Evolutionary conservation across 208 protist species (phyloP).

Genomic region (Crithidia bombi): DNA sequence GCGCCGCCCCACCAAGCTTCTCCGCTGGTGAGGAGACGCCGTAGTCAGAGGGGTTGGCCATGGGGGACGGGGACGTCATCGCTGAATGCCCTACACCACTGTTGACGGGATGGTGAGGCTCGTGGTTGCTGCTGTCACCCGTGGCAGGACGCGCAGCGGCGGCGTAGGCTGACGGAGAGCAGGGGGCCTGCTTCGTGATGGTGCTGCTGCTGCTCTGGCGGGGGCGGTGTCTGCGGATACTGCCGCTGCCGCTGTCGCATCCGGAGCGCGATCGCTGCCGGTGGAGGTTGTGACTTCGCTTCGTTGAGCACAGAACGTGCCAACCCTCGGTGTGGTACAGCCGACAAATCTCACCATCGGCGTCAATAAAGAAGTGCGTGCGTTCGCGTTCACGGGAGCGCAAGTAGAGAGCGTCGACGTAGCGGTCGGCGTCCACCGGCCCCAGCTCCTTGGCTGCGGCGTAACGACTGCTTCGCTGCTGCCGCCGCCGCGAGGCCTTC

Average conservation of each 20-base stretch:
- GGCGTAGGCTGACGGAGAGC: not conserved
- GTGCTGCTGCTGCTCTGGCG: not conserved
- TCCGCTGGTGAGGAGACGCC: not conserved
- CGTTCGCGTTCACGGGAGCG: conserved; percentile 29
- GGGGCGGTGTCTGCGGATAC: not conserved
- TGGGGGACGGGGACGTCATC: too few relatives aligned
- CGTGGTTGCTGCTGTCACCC: not conserved
- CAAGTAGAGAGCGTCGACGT: conserved; percentile 27
- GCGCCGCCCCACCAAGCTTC: not conserved
- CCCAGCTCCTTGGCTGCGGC: not conserved
- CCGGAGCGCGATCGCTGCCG: not conserved
- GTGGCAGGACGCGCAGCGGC: not conserved
- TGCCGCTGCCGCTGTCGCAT: not conserved
- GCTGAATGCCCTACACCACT: not conserved
- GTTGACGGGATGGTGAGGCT: not conserved
- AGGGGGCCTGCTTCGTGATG: not conserved
- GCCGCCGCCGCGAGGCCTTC: not conserved
- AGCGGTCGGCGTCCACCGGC: conserved; percentile 27
- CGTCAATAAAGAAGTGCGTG: conserved; percentile 34
- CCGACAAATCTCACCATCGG: conserved; percentile 36
- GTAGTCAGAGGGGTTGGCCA: not conserved
- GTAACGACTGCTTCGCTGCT: conserved; percentile 3
- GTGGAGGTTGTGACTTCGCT: not conserved
- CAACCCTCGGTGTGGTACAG: conserved; percentile 36
- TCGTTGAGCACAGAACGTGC: conserved; percentile 19